Conservation (phyloP, 2,329 filamentous ascomycete species). For the Pyricularia sp. region DNA sequence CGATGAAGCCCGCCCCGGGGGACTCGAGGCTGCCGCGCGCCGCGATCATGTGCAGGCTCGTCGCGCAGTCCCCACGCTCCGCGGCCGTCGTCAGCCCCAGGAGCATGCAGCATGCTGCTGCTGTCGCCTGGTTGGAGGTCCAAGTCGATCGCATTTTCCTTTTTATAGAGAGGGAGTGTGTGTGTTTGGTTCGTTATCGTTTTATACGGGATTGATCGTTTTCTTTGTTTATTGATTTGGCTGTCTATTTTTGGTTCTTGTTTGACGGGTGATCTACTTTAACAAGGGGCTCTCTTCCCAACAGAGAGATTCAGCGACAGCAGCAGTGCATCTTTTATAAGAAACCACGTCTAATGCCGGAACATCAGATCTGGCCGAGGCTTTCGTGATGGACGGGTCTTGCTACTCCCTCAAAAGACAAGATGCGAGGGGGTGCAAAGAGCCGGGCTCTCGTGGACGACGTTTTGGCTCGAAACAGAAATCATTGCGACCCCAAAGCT, state of each 20-base stretch:
- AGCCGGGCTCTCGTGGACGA: neutral
- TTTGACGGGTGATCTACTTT: neutral
- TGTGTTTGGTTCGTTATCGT: neutral
- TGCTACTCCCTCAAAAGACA: too few relatives aligned
- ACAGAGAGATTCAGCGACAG: neutral
- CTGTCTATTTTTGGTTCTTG: too few relatives aligned
- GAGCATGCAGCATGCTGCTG: neutral
- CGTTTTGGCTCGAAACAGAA: neutral
- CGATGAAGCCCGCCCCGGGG: conserved; percentile 22
- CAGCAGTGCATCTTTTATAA: neutral
- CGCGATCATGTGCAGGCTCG: conserved; percentile 22
- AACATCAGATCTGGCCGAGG: neutral
- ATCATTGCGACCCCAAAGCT: neutral
- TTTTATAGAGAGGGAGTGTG: neutral
- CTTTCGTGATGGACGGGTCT: neutral
- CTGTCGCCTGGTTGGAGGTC: neutral
- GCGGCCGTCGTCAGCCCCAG: neutral
- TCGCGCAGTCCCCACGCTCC: neutral
- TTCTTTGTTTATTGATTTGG: neutral
- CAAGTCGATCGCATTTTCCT: neutral
- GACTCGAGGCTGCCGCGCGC: conserved; percentile 23
- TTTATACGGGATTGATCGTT: neutral
- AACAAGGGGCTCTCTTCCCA: neutral
- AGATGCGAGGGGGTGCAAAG: too few relatives aligned
- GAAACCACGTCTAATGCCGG: neutral